These are phyloP conservation scores for Neoascochyta sp. DNA, from an alignment of 2,329 filamentous ascomycete genomes.

Conservation along the genomic window DNA sequence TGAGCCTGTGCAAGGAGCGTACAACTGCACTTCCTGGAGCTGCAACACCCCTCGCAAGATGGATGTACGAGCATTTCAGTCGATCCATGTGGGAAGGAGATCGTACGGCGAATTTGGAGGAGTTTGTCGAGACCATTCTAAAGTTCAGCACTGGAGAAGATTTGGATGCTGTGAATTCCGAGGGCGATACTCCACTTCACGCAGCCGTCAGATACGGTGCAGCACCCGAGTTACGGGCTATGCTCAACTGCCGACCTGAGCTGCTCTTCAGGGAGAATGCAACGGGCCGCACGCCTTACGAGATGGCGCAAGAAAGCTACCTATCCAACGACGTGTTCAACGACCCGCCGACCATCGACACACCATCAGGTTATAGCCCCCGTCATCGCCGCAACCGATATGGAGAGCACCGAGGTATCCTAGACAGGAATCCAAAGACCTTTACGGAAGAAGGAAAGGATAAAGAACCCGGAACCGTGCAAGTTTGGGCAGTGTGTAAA, in stretches of 20 bases:
- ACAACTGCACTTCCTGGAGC: conserved; percentile 50
- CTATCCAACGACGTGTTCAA: conserved; percentile 36
- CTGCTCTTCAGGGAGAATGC: conserved; percentile 70
- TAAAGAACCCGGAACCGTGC: conserved; percentile 6
- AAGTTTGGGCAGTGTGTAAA: conserved; percentile 40
- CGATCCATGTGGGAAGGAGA: no score
- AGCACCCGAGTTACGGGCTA: conserved; percentile 43
- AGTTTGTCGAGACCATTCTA: conserved; percentile 24
- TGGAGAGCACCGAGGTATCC: no score
- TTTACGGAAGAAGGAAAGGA: conserved; percentile 18
- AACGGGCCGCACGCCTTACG: conserved; percentile 68
- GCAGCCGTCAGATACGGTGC: conserved; percentile 46
- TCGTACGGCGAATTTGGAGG: no score
- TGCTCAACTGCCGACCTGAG: conserved; percentile 54
- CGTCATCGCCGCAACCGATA: background rate
- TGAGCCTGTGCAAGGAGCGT: conserved; percentile 58
- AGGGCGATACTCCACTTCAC: conserved; percentile 65
- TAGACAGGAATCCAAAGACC: conserved; percentile 4
- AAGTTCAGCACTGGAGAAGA: conserved; percentile 45
- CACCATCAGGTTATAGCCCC: background rate
- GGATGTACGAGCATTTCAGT: no score
- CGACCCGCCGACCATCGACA: conserved; percentile 9
- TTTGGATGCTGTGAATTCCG: conserved; percentile 57
- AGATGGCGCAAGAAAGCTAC: conserved; percentile 59
- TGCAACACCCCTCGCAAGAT: conserved; percentile 59